phyloP scores from a whole-genome alignment of 768 basidiomycete species.

The Naganishia antarctica region DNA sequence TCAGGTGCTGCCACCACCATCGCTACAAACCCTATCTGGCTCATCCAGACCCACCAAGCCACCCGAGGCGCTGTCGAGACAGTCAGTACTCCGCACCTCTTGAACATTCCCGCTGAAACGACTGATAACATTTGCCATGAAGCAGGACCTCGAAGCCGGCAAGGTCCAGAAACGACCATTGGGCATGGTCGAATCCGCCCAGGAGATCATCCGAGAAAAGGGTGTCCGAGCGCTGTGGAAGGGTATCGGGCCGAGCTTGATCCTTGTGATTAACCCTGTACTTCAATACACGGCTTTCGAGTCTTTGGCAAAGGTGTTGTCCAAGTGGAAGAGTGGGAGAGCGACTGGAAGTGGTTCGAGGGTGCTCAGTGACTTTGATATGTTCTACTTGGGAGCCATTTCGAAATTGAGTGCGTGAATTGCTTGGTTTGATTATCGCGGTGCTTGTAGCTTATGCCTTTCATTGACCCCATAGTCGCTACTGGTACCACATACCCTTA shows the following conservation, averaged over 20 bases:
- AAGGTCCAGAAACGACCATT: slow-evolving; percentile 20
- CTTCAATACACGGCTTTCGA: slow-evolving; percentile 91
- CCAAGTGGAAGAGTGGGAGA: slow-evolving; percentile 58
- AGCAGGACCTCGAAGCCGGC: slow-evolving; percentile 13
- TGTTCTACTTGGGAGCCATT: slow-evolving; percentile 89
- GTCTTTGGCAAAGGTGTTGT: slow-evolving; percentile 79
- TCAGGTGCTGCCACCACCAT: slow-evolving; percentile 81
- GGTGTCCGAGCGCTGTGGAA: slow-evolving; percentile 70
- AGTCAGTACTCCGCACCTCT: slow-evolving; percentile 17
- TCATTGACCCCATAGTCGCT: slow-evolving; percentile 43
- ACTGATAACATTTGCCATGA: neutral
- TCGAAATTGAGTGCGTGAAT: slow-evolving; percentile 63
- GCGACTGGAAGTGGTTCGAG: slow-evolving; percentile 53
- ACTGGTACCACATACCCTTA: slow-evolving; percentile 67
- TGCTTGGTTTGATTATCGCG: slow-evolving; percentile 2
- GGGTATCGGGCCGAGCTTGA: slow-evolving; percentile 86
- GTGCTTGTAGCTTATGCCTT: neutral
- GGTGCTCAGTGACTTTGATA: slow-evolving; percentile 73
- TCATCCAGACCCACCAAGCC: slow-evolving; percentile 84
- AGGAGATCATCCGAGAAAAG: slow-evolving; percentile 33
- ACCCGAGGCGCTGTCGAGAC: slow-evolving; percentile 31
- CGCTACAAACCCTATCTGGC: slow-evolving; percentile 93
- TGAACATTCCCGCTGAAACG: neutral
- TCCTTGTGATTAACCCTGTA: slow-evolving; percentile 90
- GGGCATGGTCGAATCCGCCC: slow-evolving; percentile 24